Evolutionary conservation across 192 early-diverging fungal genomes (phyloP), one percentile per base, ranked within the genome.

Genomic region (Allomyces macrogynus): DNA sequence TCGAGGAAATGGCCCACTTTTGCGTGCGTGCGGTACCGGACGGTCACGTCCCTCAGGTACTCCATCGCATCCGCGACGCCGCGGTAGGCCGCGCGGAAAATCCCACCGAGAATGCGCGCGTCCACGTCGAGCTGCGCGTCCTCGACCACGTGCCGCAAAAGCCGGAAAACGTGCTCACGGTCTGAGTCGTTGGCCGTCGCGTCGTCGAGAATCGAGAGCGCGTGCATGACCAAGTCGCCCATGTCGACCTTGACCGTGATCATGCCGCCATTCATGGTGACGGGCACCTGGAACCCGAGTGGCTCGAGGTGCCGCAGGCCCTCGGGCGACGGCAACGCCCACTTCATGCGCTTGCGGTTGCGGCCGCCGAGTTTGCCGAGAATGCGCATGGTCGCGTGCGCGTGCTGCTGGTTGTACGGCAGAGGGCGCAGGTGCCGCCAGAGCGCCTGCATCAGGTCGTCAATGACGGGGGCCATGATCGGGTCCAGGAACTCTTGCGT

Each of bases 341-440:
- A 57, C 49, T 57, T n/a, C 16, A 57, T 14, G 20, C 20, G 49
- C 16, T n/a, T 57, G 60, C 95, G 81, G 73, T 99, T 99, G 24
- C 93, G 76, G 1, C 97, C 97, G n/a, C 97, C 97, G 27, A 99
- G 82, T 71, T 98, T 97, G 10, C 97, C 97, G 1, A 99, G 76
- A 62, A 99, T 97, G 18, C 91, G 78, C 67, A 91, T 84, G 4
- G 95, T 88, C 4, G 87, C 84, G 66, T 89, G 83, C 32, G 87
- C 88, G 67, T 95, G 91, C 11, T 76, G 73, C 24, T 80, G 84
- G 65, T 86, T 87, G 73, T 95, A 93, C 4, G 93, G 92, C 0
- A 82, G 71, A 20, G 91, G 93, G 60, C 85, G 82, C 24, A 99
- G 77, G 68, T 97, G 97, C 64, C 80, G 86, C 88, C 91, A 95